These are phyloP conservation scores for Lactarius pseudohatsudake DNA, from an alignment of 768 basidiomycete species.

Conservation along the genomic window DNA sequence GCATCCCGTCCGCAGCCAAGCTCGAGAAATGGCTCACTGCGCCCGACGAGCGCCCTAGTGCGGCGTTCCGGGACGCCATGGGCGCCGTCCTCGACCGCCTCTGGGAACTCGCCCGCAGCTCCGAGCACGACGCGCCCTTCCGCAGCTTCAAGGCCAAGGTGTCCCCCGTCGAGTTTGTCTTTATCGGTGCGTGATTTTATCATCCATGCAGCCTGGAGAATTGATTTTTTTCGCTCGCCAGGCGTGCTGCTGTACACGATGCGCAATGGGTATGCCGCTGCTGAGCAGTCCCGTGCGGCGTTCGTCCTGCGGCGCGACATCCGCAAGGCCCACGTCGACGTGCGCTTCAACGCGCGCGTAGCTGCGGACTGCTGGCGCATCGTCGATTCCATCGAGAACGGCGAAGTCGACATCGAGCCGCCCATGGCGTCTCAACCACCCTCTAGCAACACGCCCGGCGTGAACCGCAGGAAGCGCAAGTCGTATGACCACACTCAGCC, in stretches of 20 bases:
- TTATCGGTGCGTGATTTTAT: no score
- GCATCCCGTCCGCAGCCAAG: constrained; percentile 48
- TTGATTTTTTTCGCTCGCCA: constrained; percentile 32
- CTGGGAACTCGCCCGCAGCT: constrained; percentile 49
- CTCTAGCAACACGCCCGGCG: background rate
- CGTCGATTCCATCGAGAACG: constrained; percentile 42
- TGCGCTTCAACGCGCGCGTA: constrained; percentile 60
- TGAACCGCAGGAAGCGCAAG: constrained; percentile 9
- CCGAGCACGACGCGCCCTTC: constrained; percentile 35
- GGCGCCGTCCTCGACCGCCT: constrained; percentile 52
- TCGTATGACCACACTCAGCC: background rate
- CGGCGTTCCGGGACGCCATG: constrained; percentile 54
- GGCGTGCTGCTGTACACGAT: constrained; percentile 68
- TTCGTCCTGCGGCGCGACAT: constrained; percentile 55
- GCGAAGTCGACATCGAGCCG: constrained; percentile 16
- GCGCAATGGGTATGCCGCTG: constrained; percentile 38
- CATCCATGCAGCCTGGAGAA: no score
- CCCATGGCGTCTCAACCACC: background rate
- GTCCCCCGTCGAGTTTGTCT: constrained; percentile 76
- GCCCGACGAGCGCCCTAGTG: constrained; percentile 38
- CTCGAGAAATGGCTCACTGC: constrained; percentile 49
- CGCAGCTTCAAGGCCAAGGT: constrained; percentile 51
- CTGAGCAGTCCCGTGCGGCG: constrained; percentile 56
- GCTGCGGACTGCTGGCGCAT: constrained; percentile 58
- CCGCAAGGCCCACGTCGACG: constrained; percentile 56